Evolutionary conservation across 306 rosid species (phyloP).

Genomic region (Prinsepia uniflora): DNA sequence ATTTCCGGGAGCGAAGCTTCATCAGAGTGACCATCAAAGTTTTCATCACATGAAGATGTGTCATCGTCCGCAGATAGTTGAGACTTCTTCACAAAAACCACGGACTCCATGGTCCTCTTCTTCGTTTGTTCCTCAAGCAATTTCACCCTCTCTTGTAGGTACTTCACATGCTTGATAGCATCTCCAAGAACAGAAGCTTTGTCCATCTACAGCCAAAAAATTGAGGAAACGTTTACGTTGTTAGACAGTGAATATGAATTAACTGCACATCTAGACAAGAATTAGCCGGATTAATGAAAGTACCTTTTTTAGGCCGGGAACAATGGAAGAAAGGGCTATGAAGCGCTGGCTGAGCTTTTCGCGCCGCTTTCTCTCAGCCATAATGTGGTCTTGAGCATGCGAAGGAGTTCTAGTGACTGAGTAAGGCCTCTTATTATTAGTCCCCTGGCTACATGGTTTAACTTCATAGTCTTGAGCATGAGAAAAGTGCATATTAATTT

Average conservation of each 20-base stretch:
- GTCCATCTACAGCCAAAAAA: slow-evolving; percentile 44
- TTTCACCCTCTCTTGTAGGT: slow-evolving; percentile 50
- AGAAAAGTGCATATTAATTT: slow-evolving; percentile 25
- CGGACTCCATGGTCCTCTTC: slow-evolving; percentile 42
- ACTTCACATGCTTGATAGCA: slow-evolving; percentile 57
- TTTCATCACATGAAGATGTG: slow-evolving; percentile 47
- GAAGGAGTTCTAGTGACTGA: slow-evolving; percentile 28
- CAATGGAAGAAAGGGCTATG: slow-evolving; percentile 72
- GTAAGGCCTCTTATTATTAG: slow-evolving; percentile 28
- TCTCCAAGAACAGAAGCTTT: slow-evolving; percentile 73
- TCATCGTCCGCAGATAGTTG: slow-evolving; percentile 36
- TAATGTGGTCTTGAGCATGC: slow-evolving; percentile 62
- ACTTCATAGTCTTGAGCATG: slow-evolving; percentile 16
- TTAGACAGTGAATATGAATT: background rate
- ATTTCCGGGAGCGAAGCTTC: slow-evolving; percentile 40
- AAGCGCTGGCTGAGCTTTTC: slow-evolving; percentile 74
- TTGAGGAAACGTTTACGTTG: background rate
- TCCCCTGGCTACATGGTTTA: slow-evolving; percentile 16
- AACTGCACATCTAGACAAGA: background rate
- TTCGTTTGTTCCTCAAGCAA: slow-evolving; percentile 57
- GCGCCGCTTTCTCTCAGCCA: slow-evolving; percentile 77
- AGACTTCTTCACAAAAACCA: slow-evolving; percentile 37
- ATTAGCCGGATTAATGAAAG: background rate
- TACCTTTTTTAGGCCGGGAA: slow-evolving; percentile 81
- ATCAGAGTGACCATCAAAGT: slow-evolving; percentile 11